Evolutionary conservation across 208 protist genomes (phyloP).

Genomic region (Leishmania aethiopica): DNA sequence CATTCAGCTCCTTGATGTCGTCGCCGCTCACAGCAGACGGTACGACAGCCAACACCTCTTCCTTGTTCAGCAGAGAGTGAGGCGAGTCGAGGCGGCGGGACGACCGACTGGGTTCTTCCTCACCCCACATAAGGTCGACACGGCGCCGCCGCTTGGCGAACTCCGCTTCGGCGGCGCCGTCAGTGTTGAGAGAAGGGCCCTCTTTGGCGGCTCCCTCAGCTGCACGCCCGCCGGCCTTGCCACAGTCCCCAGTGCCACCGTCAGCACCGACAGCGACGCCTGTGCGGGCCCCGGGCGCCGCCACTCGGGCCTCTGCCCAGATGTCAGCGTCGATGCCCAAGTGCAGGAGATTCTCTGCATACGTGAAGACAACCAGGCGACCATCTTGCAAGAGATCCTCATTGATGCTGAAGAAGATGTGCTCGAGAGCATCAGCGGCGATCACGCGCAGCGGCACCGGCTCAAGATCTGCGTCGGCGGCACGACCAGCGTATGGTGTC

Average conservation of each 20-base stretch:
- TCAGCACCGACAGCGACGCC: neutral
- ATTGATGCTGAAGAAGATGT: conserved; percentile 56
- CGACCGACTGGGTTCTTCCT: conserved; percentile 8
- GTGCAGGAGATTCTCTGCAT: conserved; percentile 37
- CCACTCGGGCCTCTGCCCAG: conserved; percentile 24
- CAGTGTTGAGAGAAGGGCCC: neutral
- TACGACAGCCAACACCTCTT: conserved; percentile 63
- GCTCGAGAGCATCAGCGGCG: conserved; percentile 35
- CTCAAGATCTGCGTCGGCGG: conserved; percentile 29
- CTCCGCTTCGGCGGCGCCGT: neutral
- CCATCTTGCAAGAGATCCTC: conserved; percentile 51
- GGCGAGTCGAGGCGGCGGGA: conserved; percentile 20
- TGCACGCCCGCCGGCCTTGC: neutral
- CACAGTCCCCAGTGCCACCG: neutral
- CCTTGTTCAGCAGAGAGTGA: conserved; percentile 30
- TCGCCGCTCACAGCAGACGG: conserved; percentile 28
- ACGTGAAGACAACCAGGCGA: conserved; percentile 55
- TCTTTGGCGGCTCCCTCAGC: neutral
- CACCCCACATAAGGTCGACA: conserved; percentile 3
- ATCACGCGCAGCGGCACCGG: conserved; percentile 43
- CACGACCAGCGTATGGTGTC: conserved; percentile 29
- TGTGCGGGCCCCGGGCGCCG: neutral
- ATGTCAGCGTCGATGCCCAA: conserved; percentile 29
- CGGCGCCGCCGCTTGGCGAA: conserved; percentile 11
- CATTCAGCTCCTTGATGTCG: conserved; percentile 72